Percentiles rank a stretch among this genome's conserved stretches.
Conservation (phyloP, 345 rosid species). For the Bruguiera sexangula region DNA sequence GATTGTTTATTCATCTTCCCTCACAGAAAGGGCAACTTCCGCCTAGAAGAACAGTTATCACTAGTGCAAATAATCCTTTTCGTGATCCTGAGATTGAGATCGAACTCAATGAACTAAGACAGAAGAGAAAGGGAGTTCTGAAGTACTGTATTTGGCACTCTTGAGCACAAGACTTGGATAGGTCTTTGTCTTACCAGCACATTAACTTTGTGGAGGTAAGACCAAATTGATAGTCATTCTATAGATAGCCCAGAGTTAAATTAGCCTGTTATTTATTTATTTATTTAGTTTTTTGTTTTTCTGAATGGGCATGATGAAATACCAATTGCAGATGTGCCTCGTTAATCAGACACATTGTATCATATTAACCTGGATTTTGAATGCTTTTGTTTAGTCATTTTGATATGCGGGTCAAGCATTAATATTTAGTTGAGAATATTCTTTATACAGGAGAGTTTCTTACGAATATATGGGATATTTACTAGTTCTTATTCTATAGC, state of each 20-base stretch:
- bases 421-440: no score
- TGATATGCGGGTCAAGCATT: no score
- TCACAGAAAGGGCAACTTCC: constrained; percentile 72
- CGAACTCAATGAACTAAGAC: constrained; percentile 66
- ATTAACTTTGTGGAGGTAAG: constrained; percentile 5
- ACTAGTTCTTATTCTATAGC: no score
- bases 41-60: constrained; percentile 47
- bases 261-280: background rate
- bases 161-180: background rate
- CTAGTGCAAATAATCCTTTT: constrained; percentile 34
- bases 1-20: background rate
- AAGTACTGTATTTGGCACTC: background rate
- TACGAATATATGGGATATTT: no score
- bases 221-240: constrained; percentile 8
- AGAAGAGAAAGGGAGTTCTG: constrained; percentile 23
- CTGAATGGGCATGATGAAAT: background rate
- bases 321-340: background rate
- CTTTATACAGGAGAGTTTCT: no score
- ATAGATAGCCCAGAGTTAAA: constrained; percentile 4
- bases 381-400: no score
- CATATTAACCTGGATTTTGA: no score
- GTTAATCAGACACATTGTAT: no score
- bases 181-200: background rate
- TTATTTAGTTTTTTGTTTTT: background rate
- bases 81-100: constrained; percentile 61